Conservation (phyloP, 176 grass and related monocot species). For the Bothriochloa decipiens region DNA sequence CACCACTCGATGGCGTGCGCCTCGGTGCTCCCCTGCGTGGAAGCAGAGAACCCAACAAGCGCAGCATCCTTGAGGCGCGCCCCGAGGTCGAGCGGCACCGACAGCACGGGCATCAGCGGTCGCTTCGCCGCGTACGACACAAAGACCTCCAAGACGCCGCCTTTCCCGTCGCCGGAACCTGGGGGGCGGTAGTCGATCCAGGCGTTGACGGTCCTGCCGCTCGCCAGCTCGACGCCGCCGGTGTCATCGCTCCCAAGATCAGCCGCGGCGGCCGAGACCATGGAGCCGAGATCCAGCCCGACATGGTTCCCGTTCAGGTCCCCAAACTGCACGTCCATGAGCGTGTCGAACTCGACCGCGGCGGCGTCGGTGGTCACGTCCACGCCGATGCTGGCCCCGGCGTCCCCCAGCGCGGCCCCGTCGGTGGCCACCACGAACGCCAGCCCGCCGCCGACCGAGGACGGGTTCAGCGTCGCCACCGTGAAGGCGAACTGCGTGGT, state of each 20-base stretch:
- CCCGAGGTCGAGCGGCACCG: conserved; percentile 53
- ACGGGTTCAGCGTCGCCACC: conserved; percentile 63
- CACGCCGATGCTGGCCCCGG: conserved; percentile 67
- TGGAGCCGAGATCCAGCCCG: conserved; percentile 66
- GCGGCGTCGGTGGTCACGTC: conserved; percentile 37
- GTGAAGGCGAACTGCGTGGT: conserved; percentile 92
- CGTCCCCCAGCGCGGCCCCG: conserved; percentile 51
- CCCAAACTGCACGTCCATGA: conserved; percentile 77
- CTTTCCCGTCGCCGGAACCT: background rate
- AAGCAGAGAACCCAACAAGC: conserved; percentile 76
- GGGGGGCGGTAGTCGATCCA: conserved; percentile 68
- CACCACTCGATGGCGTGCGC: conserved; percentile 93
- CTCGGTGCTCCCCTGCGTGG: conserved; percentile 97
- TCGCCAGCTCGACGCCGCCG: conserved; percentile 58
- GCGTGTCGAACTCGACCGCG: conserved; percentile 93
- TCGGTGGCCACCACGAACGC: conserved; percentile 75
- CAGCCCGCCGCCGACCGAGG: conserved; percentile 80
- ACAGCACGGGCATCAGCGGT: conserved; percentile 54
- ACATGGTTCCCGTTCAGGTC: conserved; percentile 88
- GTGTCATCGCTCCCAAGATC: conserved; percentile 46
- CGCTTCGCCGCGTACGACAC: conserved; percentile 64
- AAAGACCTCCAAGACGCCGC: conserved; percentile 50
- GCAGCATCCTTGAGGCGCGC: conserved; percentile 47
- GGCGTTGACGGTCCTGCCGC: conserved; percentile 64
- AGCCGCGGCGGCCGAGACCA: conserved; percentile 64